phyloP scores from a whole-genome alignment of 2,329 filamentous ascomycete genomes.

The Alternaria triticimaculans region DNA sequence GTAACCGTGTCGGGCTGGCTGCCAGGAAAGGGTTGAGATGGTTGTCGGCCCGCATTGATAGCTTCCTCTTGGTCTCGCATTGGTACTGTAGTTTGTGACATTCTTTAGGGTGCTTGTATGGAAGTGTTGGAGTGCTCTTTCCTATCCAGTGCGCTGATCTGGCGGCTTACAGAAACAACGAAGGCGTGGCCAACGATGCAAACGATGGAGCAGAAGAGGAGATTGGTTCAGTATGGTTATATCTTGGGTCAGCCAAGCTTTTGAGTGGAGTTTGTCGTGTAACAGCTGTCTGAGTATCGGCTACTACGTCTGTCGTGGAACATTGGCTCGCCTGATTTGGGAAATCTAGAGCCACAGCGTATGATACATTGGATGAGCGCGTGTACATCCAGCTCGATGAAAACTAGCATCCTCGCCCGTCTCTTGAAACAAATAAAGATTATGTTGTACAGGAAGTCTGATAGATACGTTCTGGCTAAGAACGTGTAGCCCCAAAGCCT shows the following conservation, averaged over 20 bases:
- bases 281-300: not conserved
- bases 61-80: not conserved
- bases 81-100: rapidly evolving
- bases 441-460: no score
- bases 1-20: not conserved
- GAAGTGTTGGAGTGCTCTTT: not conserved
- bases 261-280: not conserved
- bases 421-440: no score
- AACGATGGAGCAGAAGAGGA: not conserved
- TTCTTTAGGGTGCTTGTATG: not conserved
- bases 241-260: not conserved
- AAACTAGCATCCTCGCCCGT: no score
- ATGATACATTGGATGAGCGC: not conserved
- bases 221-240: not conserved
- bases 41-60: no score
- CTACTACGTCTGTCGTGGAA: not conserved
- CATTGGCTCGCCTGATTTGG: not conserved
- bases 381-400: no score
- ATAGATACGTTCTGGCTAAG: no score
- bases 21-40: not conserved
- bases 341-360: not conserved
- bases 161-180: not conserved
- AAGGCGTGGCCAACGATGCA: not conserved
- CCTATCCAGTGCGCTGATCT: not conserved
- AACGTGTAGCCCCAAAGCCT: no score